Conservation (phyloP, 108 stramenopile genomes). For the Skeletonema costatum region DNA sequence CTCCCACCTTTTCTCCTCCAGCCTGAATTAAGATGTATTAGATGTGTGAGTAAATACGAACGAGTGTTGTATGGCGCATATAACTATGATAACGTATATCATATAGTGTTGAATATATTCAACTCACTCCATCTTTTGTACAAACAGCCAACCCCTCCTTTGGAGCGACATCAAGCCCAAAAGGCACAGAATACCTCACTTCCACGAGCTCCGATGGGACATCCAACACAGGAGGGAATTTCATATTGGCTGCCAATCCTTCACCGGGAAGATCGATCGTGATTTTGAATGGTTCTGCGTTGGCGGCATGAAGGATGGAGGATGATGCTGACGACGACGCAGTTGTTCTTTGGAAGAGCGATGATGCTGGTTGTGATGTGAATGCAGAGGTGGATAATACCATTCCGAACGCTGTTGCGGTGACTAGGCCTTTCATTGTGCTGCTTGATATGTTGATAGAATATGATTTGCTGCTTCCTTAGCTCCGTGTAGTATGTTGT, state of each 20-base stretch:
- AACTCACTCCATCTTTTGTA: conserved; percentile 57
- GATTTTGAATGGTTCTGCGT: conserved; percentile 45
- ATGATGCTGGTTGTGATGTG: neutral
- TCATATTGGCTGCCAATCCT: conserved; percentile 63
- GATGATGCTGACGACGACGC: neutral
- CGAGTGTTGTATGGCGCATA: too few relatives aligned
- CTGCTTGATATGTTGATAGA: neutral
- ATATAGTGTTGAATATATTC: too few relatives aligned
- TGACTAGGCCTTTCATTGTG: neutral
- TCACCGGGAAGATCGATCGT: conserved; percentile 60
- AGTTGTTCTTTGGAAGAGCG: neutral
- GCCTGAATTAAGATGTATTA: neutral
- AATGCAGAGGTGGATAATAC: neutral
- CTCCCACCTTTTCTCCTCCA: conserved; percentile 74
- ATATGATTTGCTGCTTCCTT: too few relatives aligned
- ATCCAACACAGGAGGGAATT: conserved; percentile 55
- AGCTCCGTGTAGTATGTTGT: too few relatives aligned
- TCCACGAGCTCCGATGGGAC: conserved; percentile 69
- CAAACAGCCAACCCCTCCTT: conserved; percentile 68
- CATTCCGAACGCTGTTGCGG: neutral
- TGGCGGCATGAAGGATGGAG: conserved; percentile 2
- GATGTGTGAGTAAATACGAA: too few relatives aligned
- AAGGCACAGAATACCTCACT: conserved; percentile 78
- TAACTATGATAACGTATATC: too few relatives aligned
- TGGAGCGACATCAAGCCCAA: conserved; percentile 76